Base-by-base conservation (phyloP, 306 rosid genomes). In the Medicago lupulina region DNA sequence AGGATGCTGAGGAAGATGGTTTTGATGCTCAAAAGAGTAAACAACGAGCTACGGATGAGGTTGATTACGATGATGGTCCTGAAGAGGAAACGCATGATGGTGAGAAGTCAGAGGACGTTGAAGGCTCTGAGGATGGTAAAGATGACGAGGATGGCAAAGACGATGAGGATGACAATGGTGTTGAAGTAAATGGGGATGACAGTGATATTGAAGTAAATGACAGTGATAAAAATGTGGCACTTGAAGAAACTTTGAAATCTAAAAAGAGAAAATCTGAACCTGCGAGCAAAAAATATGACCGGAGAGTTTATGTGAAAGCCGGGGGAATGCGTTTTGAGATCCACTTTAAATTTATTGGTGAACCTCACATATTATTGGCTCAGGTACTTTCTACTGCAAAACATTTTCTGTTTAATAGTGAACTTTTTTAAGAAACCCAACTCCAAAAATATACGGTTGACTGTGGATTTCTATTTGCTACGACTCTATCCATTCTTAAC, bases 31-130 rank as follows among this genome's bases (percentile, higher is more conserved):
- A 86, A 54, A 95, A 90, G 78, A 87, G 79, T 75, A 92, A 86
- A 76, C 88, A 67, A n/a, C 96, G 85, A 82, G 91, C 67, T 67
- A 83, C 40, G 40, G 97, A 90, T 83, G 97, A 92, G 88, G 80
- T 95, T 86, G 99, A 95, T 79, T 92, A 95, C 59, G 99, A 92
- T 44, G 99, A 88, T 73, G 89, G 77, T 83, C 74, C 82, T 67
- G 96, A 86, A 14, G 96, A 78, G 66, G 96, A 87, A 54, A 73
- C 51, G 7, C 73, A 38, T 40, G 90, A 83, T 28, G 88, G 78
- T 43, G 89, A 86, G 71, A 76, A 18, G 8, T 76, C 88, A 15
- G 87, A 81, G 71, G 31, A 28, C 31, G 31, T 28, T 28, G 31
- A 28, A 28, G 31, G 4, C 31, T 28, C 31, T 28, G 31, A 28